Evolutionary conservation across 352 stramenopile genomes (phyloP), one percentile per base, ranked within the genome.

Genomic region (Phytophthora hibernalis): DNA sequence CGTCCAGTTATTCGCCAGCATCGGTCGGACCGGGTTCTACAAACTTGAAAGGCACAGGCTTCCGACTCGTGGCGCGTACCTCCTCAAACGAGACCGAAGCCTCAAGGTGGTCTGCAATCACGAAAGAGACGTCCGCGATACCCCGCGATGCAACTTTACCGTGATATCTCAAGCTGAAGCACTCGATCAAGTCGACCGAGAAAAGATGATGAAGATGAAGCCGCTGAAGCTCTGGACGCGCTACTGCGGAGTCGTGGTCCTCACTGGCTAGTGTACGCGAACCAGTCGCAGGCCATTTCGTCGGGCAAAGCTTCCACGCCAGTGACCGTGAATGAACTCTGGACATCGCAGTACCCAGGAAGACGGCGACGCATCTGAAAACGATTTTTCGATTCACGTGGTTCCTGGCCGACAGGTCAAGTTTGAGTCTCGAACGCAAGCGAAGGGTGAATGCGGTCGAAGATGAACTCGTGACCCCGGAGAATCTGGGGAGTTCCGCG

Each of bases 241-340:
- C n/a, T 94, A 92, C 54, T 87, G 78, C 20, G 86, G 91, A 22
- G 65, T 94, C 28, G 74, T 94, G 54, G 82, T 7, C 80, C 81
- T 18, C 78, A 92, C 55, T 88, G 82, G 79, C 68, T 94, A 8
- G 65, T 92, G 38, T 94, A 92, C 37, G 79, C 88, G 37, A 87
- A 61, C 8, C 86, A 94, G 53, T 56, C 79, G 13, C 73, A 92
- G 24, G 85, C 83, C 0, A 53, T 85, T 43, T 58, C 63, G 9
- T 68, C 67, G 5, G 54, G 24, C 4, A 48, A 74, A 54, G 61
- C 66, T 3, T 52, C 61, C 0, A 68, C 61, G 7, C 67, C 85
- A 3, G 62, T 89, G 11, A 74, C 78, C 4, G 82, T 91, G 18
- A 77, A 89, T 26, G 82, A 93, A 35, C 65, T 0, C n/a, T 76